phyloP scores from a whole-genome alignment of 805 yeast genomes.

The Lachancea kluyveri region DNA sequence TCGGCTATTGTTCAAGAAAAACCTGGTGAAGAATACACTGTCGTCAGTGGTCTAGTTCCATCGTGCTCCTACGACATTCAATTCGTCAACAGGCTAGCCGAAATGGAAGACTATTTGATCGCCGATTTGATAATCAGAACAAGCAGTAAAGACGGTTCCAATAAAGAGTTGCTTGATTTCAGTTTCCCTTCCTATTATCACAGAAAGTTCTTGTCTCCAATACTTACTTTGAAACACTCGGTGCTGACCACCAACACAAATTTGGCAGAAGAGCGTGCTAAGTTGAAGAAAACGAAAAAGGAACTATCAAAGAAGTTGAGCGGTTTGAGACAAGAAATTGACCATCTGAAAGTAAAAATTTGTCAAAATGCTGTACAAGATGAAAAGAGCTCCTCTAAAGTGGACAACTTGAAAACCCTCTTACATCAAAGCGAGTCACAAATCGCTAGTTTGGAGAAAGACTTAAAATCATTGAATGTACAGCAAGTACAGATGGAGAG shows the following conservation, averaged over 20 bases:
- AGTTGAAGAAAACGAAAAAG: conserved; percentile 48
- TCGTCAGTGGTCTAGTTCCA: conserved; percentile 61
- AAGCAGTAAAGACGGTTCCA: conserved; percentile 14
- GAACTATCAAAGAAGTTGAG: conserved; percentile 52
- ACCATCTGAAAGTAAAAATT: conserved; percentile 41
- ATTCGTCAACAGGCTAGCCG: conserved; percentile 33
- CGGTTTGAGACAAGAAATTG: conserved; percentile 51
- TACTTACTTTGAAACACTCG: conserved; percentile 59
- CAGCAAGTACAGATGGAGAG: conserved; percentile 28
- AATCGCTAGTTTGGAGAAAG: conserved; percentile 17
- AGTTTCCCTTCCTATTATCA: conserved; percentile 31
- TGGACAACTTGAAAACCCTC: conserved; percentile 43
- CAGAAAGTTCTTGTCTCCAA: conserved; percentile 45
- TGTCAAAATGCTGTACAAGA: conserved; percentile 47
- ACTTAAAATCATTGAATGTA: conserved; percentile 12
- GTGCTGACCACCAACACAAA: conserved; percentile 58
- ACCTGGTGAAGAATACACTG: conserved; percentile 43
- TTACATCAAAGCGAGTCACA: conserved; percentile 33
- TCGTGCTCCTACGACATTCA: conserved; percentile 56
- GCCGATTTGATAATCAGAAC: conserved; percentile 38
- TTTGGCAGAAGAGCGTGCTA: conserved; percentile 50
- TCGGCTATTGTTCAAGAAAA: conserved; percentile 36
- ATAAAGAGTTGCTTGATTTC: conserved; percentile 20
- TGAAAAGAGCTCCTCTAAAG: conserved; percentile 47
- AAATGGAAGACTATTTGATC: conserved; percentile 30